A percentile compares a stretch with the other conserved stretches of the same genome.
Conservation (phyloP, 225 moss, liverwort and hornwort species). For the Physcomitrellopsis africana region DNA sequence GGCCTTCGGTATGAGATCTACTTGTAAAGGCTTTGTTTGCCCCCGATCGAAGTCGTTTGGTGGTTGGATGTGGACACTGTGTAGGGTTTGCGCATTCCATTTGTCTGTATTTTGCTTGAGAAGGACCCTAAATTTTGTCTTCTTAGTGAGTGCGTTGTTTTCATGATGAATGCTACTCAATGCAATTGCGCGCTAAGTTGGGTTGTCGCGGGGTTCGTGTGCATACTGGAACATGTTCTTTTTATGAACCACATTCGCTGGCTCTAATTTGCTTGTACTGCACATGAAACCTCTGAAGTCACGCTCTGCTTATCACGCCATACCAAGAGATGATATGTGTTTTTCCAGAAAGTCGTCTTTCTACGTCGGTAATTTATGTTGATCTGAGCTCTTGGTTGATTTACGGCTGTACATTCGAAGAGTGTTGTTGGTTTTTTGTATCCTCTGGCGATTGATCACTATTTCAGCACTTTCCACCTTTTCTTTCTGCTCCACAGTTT, state of each 20-base stretch:
- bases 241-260: not conserved
- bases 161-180: not conserved
- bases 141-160: not conserved
- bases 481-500: not conserved
- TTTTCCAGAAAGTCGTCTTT: no score
- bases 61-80: not conserved
- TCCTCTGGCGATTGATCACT: not conserved
- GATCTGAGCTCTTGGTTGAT: no score
- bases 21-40: not conserved
- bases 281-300: not conserved
- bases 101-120: not conserved
- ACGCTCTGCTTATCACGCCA: not conserved
- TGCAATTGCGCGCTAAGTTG: not conserved
- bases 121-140: slow-evolving; percentile 24
- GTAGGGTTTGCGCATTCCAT: slow-evolving; percentile 1
- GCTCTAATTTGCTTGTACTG: not conserved
- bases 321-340: no score
- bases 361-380: no score
- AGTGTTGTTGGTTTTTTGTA: not conserved
- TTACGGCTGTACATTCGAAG: not conserved
- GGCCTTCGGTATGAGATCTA: not conserved
- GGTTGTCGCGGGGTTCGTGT: not conserved
- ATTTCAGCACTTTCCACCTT: not conserved
- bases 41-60: slow-evolving; percentile 15
- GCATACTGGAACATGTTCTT: not conserved